Evolutionary conservation across 192 early-diverging fungal species (phyloP), one percentile per base, ranked within the genome.

Genomic region (Geranomyces michiganensis): DNA sequence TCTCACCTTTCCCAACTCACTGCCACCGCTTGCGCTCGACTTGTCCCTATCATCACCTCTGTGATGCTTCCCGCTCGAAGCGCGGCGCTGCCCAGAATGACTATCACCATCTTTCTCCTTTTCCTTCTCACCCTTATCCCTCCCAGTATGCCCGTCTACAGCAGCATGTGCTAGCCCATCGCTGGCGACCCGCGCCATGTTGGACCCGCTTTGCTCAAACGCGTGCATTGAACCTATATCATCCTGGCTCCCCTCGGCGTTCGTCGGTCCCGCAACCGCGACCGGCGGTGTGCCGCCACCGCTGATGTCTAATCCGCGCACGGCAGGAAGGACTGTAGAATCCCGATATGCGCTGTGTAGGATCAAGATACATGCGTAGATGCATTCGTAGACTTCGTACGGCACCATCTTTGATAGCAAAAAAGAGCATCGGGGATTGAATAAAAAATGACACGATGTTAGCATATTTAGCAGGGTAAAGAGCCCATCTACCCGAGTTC

Each of bases 371-470:
- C 75, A 76, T 9, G 49, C 60, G 70, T 71, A 79, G 29, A 77
- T 19, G 9, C 36, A 59, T 8, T 65, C 70, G 45, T 78, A 79
- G 15, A 77, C 15, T 61, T 82, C 81, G 62, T 74, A 75, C 15
- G 81, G 75, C 14, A 82, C 77, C 19, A 82, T 10, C 77, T 82
- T 4, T 24, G 3, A 15, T 3, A 26, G 17, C 3, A 26, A 15
- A 26, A 53, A 53, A 7, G 6, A 41, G 36, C 5, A 10, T 41
- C 36, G 5, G 36, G 5, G 36, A 41, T n/a, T n/a, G n/a, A n/a
- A n/a, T n/a, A n/a, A n/a, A n/a, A n/a, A n/a, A n/a, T n/a, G n/a
- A n/a, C n/a, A n/a, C n/a, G n/a, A n/a, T n/a, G n/a, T n/a, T n/a
- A n/a, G n/a, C n/a, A n/a, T n/a, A n/a, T n/a, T n/a, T n/a, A n/a